phyloP scores from a whole-genome alignment of 2,329 filamentous ascomycete genomes.

The Dactylellina parvicollis region DNA sequence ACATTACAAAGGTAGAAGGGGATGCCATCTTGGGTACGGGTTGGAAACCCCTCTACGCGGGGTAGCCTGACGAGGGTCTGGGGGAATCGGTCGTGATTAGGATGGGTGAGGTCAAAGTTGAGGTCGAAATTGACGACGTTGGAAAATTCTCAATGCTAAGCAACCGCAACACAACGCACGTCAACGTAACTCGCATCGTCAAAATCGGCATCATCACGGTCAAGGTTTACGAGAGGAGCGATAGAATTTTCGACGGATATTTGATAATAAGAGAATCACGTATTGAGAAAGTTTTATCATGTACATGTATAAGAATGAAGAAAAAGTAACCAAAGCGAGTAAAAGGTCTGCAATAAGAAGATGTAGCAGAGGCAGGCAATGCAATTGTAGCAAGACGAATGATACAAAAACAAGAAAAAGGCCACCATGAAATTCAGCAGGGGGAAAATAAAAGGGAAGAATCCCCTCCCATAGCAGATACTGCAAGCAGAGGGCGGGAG shows the following conservation, averaged over 20 bases:
- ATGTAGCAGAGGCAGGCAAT: conserved; percentile 43
- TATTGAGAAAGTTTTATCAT: conserved; percentile 19
- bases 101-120: neutral
- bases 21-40: conserved; percentile 11
- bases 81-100: conserved; percentile 1
- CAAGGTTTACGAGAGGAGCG: neutral
- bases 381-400: conserved; percentile 11
- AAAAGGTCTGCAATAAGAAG: neutral
- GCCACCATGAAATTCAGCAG: neutral
- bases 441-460: conserved; percentile 5
- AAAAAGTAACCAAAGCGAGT: neutral
- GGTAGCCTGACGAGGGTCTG: neutral
- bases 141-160: conserved; percentile 28
- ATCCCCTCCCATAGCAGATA: conserved; percentile 3
- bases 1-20: conserved; percentile 26
- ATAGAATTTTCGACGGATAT: too few relatives aligned
- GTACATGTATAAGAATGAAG: conserved; percentile 35
- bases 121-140: conserved; percentile 19
- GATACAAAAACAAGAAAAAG: conserved; percentile 1
- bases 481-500: neutral
- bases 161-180: conserved; percentile 14
- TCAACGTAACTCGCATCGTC: neutral
- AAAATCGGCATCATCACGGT: neutral
- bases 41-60: neutral
- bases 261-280: neutral